phyloP scores from a whole-genome alignment of 768 basidiomycete species.

The Mycena capillaripes region DNA sequence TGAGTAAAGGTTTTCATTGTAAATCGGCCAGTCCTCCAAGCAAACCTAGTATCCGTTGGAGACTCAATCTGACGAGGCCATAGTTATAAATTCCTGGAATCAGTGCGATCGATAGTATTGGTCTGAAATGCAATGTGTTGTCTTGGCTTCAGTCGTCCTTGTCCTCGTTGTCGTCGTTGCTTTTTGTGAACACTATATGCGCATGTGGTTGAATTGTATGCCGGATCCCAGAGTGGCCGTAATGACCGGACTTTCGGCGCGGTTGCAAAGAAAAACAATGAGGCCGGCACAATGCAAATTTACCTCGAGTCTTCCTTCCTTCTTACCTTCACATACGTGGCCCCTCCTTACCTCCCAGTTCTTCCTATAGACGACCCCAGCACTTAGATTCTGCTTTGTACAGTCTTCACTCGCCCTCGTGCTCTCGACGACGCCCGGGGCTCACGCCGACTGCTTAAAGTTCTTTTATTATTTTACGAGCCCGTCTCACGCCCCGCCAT shows the following conservation, averaged over 20 bases:
- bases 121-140: background rate
- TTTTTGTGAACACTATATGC: too few relatives aligned
- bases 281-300: slow-evolving; percentile 25
- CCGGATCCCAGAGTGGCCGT: background rate
- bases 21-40: too few relatives aligned
- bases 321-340: slow-evolving; percentile 40
- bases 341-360: background rate
- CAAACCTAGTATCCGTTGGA: too few relatives aligned
- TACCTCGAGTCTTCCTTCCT: slow-evolving; percentile 17
- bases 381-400: too few relatives aligned
- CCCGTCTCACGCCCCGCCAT: too few relatives aligned
- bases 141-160: slow-evolving; percentile 30
- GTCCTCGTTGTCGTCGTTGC: background rate
- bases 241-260: background rate
- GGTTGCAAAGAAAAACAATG: slow-evolving; percentile 10
- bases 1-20: too few relatives aligned
- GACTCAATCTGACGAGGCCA: too few relatives aligned
- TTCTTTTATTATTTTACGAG: background rate
- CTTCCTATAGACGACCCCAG: background rate
- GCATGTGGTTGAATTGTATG: background rate
- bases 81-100: too few relatives aligned
- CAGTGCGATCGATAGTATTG: too few relatives aligned
- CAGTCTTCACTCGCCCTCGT: background rate
- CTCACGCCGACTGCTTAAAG: slow-evolving; percentile 12
- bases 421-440: slow-evolving; percentile 11